Evolutionary conservation across 148 eudicot species (phyloP), one percentile per base, ranked within the genome.

Genomic region (Rhododendron ferrugineum): DNA sequence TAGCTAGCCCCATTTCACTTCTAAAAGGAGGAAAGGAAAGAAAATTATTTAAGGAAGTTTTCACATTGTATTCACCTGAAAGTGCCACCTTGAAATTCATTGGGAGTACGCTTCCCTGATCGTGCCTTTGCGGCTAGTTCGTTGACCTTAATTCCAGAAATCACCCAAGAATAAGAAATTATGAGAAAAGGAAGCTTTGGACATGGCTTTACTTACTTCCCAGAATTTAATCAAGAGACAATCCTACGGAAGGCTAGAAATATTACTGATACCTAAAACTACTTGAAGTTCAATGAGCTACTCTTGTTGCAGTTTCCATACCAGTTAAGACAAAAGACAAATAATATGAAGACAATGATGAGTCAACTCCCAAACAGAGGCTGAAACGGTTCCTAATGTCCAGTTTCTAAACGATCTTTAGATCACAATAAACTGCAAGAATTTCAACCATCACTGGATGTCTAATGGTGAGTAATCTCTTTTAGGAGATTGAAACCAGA

Each of bases 1-100:
- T 22, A 74, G 9, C 77, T 82, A 81, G 16, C 54, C 28, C 28
- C 56, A 15, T 26, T 46, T 44, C 18, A 32, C 37, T 70, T 16
- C 34, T 20, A 40, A 23, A 70, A 70, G 37, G 75, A 30, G 40
- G 40, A 70, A 66, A 66, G 28, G 49, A 36, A n/a, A 49, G 46
- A 77, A 28, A 14, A n/a, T 11, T 37, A 10, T 40, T 26, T 28
- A 1, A n/a, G n/a, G 15, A 56, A 23, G 54, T 60, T 77, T 82
- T 79, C 50, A 46, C 20, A 68, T 20, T 15, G n/a, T 76, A 84
- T 87, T 84, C 85, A 97, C 99, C 99, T 95, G 89, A 97, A 97
- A 79, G 99, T 93, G 86, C 99, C 99, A 82, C 99, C 99, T 91
- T 95, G 99, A 83, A 97, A 97, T 87, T 97, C 99, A 64, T 93